phyloP scores from a whole-genome alignment of 495 filamentous ascomycete species.

The Hapsidospora chrysogenum region DNA sequence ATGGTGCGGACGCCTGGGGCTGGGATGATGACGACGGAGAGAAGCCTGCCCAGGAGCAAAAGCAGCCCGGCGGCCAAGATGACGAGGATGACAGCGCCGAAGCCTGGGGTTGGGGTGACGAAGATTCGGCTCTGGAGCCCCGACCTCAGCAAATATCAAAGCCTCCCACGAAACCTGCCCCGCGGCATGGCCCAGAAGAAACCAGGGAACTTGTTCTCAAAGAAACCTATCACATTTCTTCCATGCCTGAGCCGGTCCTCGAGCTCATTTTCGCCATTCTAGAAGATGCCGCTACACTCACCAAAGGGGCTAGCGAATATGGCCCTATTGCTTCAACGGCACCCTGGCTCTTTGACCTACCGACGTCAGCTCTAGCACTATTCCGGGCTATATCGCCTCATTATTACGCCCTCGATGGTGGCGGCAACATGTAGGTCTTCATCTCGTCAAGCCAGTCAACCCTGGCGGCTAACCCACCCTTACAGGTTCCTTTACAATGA shows the following conservation, averaged over 20 bases:
- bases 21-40: conserved; percentile 10
- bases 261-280: conserved; percentile 52
- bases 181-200: conserved; percentile 6
- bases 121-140: conserved; percentile 3
- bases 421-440: conserved; percentile 53
- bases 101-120: conserved; percentile 45
- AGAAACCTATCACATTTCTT: conserved; percentile 77
- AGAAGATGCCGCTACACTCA: conserved; percentile 49
- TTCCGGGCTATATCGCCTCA: conserved; percentile 75
- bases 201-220: conserved; percentile 50
- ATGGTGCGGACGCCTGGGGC: conserved; percentile 16
- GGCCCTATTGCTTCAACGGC: conserved; percentile 52
- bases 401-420: conserved; percentile 49
- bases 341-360: conserved; percentile 58
- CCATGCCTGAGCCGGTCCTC: conserved; percentile 62
- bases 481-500: conserved; percentile 81
- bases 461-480: not conserved
- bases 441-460: not conserved
- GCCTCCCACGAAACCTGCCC: not conserved
- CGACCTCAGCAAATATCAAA: too few species aligned
- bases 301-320: conserved; percentile 21
- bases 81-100: conserved; percentile 32
- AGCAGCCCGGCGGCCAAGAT: conserved; percentile 1
- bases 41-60: conserved; percentile 4
- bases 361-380: conserved; percentile 73